These are phyloP conservation scores for Fonsecaea erecta DNA, from an alignment of 2,329 filamentous ascomycete genomes.

Conservation along the genomic window DNA sequence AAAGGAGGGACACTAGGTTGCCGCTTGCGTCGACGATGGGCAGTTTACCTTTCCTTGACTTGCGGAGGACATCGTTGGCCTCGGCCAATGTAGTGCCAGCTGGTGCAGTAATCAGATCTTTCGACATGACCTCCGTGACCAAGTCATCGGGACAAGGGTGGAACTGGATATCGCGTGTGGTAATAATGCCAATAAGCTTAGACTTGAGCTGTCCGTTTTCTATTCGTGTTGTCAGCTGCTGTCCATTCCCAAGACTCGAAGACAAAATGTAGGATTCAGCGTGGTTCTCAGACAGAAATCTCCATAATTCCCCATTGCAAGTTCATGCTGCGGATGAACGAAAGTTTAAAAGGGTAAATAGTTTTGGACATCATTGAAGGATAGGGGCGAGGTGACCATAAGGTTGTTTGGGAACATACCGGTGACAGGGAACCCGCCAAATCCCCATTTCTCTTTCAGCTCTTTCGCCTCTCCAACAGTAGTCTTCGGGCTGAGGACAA, in stretches of 20 bases:
- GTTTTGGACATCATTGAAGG: constrained; percentile 70
- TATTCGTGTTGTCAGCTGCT: constrained; percentile 47
- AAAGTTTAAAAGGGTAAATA: constrained; percentile 88
- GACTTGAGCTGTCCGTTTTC: constrained; percentile 91
- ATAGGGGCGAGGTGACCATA: constrained; percentile 28
- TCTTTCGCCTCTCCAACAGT: constrained; percentile 90
- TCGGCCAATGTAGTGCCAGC: constrained; percentile 81
- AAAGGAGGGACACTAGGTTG: constrained; percentile 90
- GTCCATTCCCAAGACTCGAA: neutral
- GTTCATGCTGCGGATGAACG: constrained; percentile 98
- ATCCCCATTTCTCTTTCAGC: constrained; percentile 97
- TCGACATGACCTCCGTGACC: constrained; percentile 92
- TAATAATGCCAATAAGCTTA: constrained; percentile 96
- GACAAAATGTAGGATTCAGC: constrained; percentile 19
- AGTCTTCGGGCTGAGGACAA: constrained; percentile 84
- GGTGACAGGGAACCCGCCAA: constrained; percentile 97
- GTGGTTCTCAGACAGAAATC: constrained; percentile 63
- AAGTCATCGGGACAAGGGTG: constrained; percentile 73
- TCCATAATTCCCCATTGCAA: constrained; percentile 88
- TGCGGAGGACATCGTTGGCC: constrained; percentile 89
- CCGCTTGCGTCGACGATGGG: constrained; percentile 83
- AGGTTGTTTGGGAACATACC: constrained; percentile 66
- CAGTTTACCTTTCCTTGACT: constrained; percentile 98
- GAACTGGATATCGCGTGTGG: constrained; percentile 97
- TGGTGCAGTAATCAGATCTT: constrained; percentile 84